phyloP scores from a whole-genome alignment of 73 alveolate genomes.

The Blepharisma japonicum region DNA sequence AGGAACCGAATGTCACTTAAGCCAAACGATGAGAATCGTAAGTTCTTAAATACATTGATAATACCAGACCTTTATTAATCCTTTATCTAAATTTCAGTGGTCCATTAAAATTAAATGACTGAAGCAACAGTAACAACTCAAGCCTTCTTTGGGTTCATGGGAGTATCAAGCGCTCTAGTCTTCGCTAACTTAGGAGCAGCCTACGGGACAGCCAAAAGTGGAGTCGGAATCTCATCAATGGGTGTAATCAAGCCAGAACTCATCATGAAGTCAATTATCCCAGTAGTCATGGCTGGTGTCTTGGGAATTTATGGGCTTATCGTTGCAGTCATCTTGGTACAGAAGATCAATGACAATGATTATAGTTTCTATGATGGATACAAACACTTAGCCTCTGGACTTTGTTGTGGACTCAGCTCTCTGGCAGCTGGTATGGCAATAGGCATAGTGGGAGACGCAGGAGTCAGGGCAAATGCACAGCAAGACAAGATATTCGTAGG shows the following conservation, averaged over 20 bases:
- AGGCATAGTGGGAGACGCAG: slow-evolving; percentile 99
- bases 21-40: slow-evolving; percentile 58
- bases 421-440: slow-evolving; percentile 99
- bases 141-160: slow-evolving; percentile 58
- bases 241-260: slow-evolving; percentile 99
- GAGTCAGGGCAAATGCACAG: slow-evolving; percentile 99
- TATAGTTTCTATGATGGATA: slow-evolving; percentile 85
- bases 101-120: background rate
- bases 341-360: slow-evolving; percentile 35
- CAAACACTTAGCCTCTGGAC: slow-evolving; percentile 94
- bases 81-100: too few species aligned
- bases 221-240: slow-evolving; percentile 98
- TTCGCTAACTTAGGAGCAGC: slow-evolving; percentile 62
- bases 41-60: background rate
- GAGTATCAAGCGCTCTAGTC: slow-evolving; percentile 57
- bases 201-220: slow-evolving; percentile 90
- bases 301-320: slow-evolving; percentile 98
- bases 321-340: slow-evolving; percentile 91
- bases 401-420: slow-evolving; percentile 94
- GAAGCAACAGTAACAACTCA: slow-evolving; percentile 40
- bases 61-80: slow-evolving; percentile 1
- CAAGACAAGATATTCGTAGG: slow-evolving; percentile 98
- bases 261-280: slow-evolving; percentile 97
- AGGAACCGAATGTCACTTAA: slow-evolving; percentile 89
- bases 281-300: slow-evolving; percentile 99